Conservation (phyloP, 768 basidiomycete genomes). For the Paxillus involutus region DNA sequence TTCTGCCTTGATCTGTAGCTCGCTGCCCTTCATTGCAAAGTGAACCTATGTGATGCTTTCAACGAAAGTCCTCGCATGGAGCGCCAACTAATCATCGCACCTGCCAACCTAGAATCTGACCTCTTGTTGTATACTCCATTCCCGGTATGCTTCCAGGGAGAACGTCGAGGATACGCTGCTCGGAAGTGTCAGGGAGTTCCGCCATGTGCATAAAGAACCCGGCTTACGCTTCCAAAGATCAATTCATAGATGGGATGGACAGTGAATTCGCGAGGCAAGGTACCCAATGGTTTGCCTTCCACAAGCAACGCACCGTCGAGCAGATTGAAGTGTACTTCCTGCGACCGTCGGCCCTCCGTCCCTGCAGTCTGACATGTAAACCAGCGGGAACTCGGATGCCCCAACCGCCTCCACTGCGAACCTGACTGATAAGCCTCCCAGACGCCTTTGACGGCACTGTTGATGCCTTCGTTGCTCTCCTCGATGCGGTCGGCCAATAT, state of each 20-base stretch:
- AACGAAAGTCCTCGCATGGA: conserved; percentile 4
- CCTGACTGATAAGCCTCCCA: conserved; percentile 32
- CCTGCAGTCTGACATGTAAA: conserved; percentile 21
- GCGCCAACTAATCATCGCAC: conserved; percentile 15
- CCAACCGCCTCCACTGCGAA: conserved; percentile 23
- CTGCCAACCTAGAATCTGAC: conserved; percentile 16
- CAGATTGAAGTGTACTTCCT: conserved; percentile 40
- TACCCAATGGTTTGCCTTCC: conserved; percentile 39
- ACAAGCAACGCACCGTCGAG: conserved; percentile 41
- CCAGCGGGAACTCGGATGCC: conserved; percentile 28
- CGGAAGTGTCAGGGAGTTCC: background rate
- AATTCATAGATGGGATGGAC: conserved; percentile 33
- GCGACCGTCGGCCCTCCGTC: conserved; percentile 10
- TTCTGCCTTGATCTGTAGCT: conserved; percentile 33
- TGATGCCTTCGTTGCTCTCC: conserved; percentile 19
- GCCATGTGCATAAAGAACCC: background rate
- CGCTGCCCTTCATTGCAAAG: conserved; percentile 3
- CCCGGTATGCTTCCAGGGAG: conserved; percentile 34
- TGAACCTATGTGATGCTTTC: conserved; percentile 2
- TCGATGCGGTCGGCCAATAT: conserved; percentile 14
- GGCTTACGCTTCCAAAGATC: conserved; percentile 37
- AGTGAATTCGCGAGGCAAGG: conserved; percentile 35
- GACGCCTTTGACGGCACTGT: conserved; percentile 27
- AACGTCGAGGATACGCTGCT: conserved; percentile 30
- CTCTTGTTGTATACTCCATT: conserved; percentile 34